phyloP scores from a whole-genome alignment of 306 rosid species.

The Glycine latifolia region DNA sequence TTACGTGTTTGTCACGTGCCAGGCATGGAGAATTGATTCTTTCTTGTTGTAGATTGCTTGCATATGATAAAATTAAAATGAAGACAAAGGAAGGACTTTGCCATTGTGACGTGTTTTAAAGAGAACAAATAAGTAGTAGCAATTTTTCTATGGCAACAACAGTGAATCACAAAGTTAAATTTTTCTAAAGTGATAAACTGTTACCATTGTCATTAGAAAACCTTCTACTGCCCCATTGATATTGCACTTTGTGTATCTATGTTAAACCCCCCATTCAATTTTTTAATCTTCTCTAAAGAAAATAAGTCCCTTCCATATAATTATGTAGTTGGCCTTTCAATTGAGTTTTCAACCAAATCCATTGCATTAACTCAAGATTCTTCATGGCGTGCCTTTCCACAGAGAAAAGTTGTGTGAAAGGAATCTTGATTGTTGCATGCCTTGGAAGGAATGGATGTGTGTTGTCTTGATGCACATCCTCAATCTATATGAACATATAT shows the following conservation, averaged over 20 bases:
- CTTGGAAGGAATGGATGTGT: constrained; percentile 51
- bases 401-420: constrained; percentile 56
- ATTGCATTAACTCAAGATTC: constrained; percentile 43
- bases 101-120: constrained; percentile 37
- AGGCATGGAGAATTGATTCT: constrained; percentile 44
- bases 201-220: constrained; percentile 14
- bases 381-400: constrained; percentile 45
- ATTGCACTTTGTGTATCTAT: constrained; percentile 27
- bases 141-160: neutral
- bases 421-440: constrained; percentile 48
- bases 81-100: constrained; percentile 24
- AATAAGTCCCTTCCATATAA: neutral
- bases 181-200: neutral
- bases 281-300: constrained; percentile 26
- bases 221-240: constrained; percentile 9
- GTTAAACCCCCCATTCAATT: neutral
- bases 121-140: neutral
- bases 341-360: constrained; percentile 23
- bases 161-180: neutral
- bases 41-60: constrained; percentile 33
- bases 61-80: constrained; percentile 29
- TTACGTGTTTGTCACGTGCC: constrained; percentile 34
- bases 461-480: constrained; percentile 53
- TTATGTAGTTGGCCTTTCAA: constrained; percentile 10
- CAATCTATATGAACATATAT: neutral